These are phyloP conservation scores for Plenodomus tracheiphilus DNA, from an alignment of 2,329 filamentous ascomycete species.

Conservation along the genomic window DNA sequence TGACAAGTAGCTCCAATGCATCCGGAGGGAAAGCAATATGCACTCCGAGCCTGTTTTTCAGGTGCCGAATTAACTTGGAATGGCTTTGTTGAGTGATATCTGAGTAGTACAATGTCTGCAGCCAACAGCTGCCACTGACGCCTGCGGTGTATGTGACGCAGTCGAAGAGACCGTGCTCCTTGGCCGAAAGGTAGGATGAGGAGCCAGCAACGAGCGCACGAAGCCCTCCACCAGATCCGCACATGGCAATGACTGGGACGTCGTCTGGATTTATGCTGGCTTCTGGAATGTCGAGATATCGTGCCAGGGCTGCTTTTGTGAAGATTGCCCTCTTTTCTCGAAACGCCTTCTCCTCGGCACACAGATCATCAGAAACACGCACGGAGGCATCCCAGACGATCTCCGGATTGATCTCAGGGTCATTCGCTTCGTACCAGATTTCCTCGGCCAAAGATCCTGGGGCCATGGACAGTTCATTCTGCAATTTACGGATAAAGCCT, in stretches of 20 bases:
- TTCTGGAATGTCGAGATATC: constrained; percentile 78
- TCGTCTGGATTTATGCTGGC: constrained; percentile 88
- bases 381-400: constrained; percentile 81
- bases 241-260: constrained; percentile 90
- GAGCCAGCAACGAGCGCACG: constrained; percentile 88
- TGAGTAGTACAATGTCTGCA: constrained; percentile 85
- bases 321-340: constrained; percentile 68
- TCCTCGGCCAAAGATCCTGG: constrained; percentile 88
- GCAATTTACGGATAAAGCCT: constrained; percentile 77
- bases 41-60: constrained; percentile 80
- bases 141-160: constrained; percentile 94
- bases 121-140: constrained; percentile 95
- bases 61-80: constrained; percentile 73
- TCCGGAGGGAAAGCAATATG: constrained; percentile 93
- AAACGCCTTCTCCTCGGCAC: constrained; percentile 80
- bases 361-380: constrained; percentile 78
- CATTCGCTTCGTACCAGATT: constrained; percentile 89
- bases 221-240: constrained; percentile 88
- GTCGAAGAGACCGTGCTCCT: constrained; percentile 88
- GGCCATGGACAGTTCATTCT: constrained; percentile 83
- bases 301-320: constrained; percentile 73
- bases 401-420: constrained; percentile 82
- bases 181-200: constrained; percentile 80
- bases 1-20: constrained; percentile 78
- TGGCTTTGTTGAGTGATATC: constrained; percentile 73